These are phyloP conservation scores for Russula ochroleuca DNA, from an alignment of 768 basidiomycete genomes.

Conservation along the genomic window DNA sequence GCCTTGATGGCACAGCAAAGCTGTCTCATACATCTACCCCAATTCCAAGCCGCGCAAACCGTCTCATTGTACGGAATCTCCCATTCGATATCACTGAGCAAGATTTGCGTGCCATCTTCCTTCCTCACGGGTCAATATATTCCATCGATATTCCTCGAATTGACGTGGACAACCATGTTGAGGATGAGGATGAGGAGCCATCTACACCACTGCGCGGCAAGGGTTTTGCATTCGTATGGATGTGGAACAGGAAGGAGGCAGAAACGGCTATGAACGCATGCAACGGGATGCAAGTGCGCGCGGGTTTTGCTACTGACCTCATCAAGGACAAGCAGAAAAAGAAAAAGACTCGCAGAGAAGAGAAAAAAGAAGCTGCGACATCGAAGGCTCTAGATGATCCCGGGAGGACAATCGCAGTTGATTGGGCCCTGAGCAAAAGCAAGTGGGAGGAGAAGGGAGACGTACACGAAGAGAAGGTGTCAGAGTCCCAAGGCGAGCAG, in stretches of 20 bases:
- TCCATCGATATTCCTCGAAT: slow-evolving; percentile 72
- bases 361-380: slow-evolving; percentile 37
- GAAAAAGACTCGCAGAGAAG: slow-evolving; percentile 37
- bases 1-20: slow-evolving; percentile 63
- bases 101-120: slow-evolving; percentile 80
- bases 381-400: slow-evolving; percentile 36
- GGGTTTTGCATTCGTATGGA: slow-evolving; percentile 96
- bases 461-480: slow-evolving; percentile 36
- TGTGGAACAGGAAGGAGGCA: slow-evolving; percentile 75
- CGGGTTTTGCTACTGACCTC: slow-evolving; percentile 30
- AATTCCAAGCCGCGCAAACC: slow-evolving; percentile 64
- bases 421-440: slow-evolving; percentile 94
- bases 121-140: slow-evolving; percentile 82
- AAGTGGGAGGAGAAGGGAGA: slow-evolving; percentile 82
- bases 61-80: slow-evolving; percentile 89
- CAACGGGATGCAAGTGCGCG: slow-evolving; percentile 27
- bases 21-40: slow-evolving; percentile 32
- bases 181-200: slow-evolving; percentile 31
- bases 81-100: slow-evolving; percentile 79
- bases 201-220: slow-evolving; percentile 41
- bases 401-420: slow-evolving; percentile 79
- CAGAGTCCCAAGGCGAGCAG: slow-evolving; percentile 38
- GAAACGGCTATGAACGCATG: slow-evolving; percentile 35
- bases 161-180: slow-evolving; percentile 33
- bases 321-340: slow-evolving; percentile 35